phyloP scores from a whole-genome alignment of 1,139 yeast species.

The Magnusiomyces tetraspermus region DNA sequence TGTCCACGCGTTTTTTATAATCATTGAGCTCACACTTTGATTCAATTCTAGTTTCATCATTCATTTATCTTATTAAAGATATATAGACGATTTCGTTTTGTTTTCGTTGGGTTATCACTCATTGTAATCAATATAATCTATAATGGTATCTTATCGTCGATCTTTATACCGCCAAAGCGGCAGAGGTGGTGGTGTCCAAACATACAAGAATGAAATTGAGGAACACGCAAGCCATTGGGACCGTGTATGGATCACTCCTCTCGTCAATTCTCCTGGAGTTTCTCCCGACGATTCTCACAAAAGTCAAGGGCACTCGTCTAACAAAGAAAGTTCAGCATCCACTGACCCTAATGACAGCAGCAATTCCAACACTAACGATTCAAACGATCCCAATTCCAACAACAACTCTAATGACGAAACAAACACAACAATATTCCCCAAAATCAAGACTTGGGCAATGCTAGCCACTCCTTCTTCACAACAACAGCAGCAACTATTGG shows the following conservation, averaged over 20 bases:
- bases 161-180: conserved; percentile 27
- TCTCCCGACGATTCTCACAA: neutral
- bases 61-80: neutral
- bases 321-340: neutral
- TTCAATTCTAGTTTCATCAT: neutral
- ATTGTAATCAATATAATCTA: neutral
- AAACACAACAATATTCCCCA: conserved; percentile 28
- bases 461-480: conserved; percentile 20
- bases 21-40: neutral
- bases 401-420: neutral
- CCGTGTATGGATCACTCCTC: conserved; percentile 26
- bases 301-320: neutral
- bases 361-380: too few species aligned
- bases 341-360: neutral
- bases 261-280: neutral
- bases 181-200: conserved; percentile 20
- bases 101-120: neutral
- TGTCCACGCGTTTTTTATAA: too few species aligned
- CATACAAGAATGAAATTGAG: conserved; percentile 21
- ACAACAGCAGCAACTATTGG: conserved; percentile 9
- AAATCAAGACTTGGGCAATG: conserved; percentile 39
- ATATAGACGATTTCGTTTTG: neutral
- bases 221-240: conserved; percentile 26
- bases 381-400: neutral
- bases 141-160: conserved; percentile 19